Percentiles rank a stretch among this genome's conserved stretches.
These are phyloP conservation scores for Royoungia palumana DNA, from an alignment of 768 basidiomycete genomes.

Conservation along the genomic window DNA sequence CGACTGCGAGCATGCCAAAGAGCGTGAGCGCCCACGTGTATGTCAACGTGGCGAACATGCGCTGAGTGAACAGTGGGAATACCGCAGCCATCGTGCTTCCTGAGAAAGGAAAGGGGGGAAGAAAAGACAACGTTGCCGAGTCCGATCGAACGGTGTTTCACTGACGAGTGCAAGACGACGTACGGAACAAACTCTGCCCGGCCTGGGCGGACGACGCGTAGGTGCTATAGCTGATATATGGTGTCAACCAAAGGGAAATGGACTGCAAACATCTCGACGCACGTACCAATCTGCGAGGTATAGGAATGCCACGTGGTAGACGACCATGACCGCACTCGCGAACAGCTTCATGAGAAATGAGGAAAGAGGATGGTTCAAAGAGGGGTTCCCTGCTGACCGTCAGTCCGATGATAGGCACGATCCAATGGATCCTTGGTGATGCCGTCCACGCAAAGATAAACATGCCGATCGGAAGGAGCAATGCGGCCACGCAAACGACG, in stretches of 20 bases:
- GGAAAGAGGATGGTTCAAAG: too few relatives aligned
- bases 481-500: constrained; percentile 49
- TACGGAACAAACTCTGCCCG: constrained; percentile 59
- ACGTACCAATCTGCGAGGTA: constrained; percentile 64
- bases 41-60: constrained; percentile 53
- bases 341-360: too few relatives aligned
- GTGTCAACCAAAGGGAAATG: too few relatives aligned
- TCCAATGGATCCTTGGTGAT: constrained; percentile 55
- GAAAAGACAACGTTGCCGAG: too few relatives aligned
- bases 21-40: constrained; percentile 62
- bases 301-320: constrained; percentile 57
- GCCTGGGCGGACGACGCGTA: constrained; percentile 70
- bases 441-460: constrained; percentile 74
- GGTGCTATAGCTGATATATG: constrained; percentile 41
- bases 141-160: too few relatives aligned
- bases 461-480: constrained; percentile 58
- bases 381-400: too few relatives aligned
- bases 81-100: constrained; percentile 49
- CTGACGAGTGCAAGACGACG: constrained; percentile 21
- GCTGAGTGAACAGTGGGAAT: constrained; percentile 62
- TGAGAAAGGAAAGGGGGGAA: too few relatives aligned
- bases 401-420: constrained; percentile 35
- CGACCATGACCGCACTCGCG: too few relatives aligned
- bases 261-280: too few relatives aligned
- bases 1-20: constrained; percentile 49